Evolutionary conservation across 1,139 yeast species (phyloP), one percentile per base, ranked within the genome.

Genomic region (Zygoascus meyerae): DNA sequence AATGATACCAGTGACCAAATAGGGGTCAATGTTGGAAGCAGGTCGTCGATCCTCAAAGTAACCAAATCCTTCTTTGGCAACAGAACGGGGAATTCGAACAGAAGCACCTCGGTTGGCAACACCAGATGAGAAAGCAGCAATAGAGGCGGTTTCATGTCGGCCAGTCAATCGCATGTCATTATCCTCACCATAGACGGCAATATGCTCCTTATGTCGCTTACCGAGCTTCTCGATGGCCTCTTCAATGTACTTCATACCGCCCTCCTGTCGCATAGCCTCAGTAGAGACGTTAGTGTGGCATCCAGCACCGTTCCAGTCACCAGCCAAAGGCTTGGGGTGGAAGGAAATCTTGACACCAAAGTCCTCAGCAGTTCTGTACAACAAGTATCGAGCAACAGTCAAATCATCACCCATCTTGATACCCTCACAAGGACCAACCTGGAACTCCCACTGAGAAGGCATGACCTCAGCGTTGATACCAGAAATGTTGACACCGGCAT

Each of bases 371-470:
- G 89, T 95, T 73, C 97, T 84, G 72, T 81, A 82, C 66, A 92
- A 76, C 62, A 92, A 76, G 71, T 86, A 92, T 73, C 98, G 83
- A 54, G 97, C 94, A 64, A 90, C 79, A 92, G 97, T 90, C 69
- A 92, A 79, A 71, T 92, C 83, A 71, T 92, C 98, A 69, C 97
- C 98, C 97, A 92, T 90, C 60, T 73, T 70, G 68, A 92, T 90
- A 65, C 98, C 98, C 56, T 72, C 79, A 73, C 97, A 87, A 56
- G 98, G 98, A 65, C 98, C 98, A 60, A 92, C 97, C 77, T 92
- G 98, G 86, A 86, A 92, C 76, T 92, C 98, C 98, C 98, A 92
- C 79, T 92, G 98, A 51, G 97, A 87, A 50, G 98, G 98, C 97
- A 92, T 92, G 57, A 92, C 98, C 77, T 92, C 98, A 60, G 98